Evolutionary conservation across 495 filamentous ascomycete species (phyloP).

Genomic region (Schizothecium vesticola): DNA sequence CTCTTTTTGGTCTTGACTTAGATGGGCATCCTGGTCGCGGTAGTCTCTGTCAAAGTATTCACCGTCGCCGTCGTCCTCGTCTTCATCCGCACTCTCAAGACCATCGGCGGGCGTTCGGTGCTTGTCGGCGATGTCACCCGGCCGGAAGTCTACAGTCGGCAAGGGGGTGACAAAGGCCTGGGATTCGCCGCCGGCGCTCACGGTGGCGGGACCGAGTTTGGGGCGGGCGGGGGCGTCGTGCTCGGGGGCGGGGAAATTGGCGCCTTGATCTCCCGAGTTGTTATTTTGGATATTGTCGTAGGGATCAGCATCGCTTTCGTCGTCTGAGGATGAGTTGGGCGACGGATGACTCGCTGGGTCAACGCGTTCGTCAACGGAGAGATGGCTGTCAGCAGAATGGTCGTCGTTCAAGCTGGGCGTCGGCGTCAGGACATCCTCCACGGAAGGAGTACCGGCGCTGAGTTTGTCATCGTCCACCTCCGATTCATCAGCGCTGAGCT

Average conservation of each 20-base stretch:
- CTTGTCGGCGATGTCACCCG: neutral
- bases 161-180: slow-evolving; percentile 13
- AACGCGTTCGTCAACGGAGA: neutral
- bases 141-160: slow-evolving; percentile 3
- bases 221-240: neutral
- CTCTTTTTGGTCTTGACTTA: neutral
- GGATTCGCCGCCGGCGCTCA: slow-evolving; percentile 12
- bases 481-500: neutral
- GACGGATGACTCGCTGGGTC: neutral
- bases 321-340: neutral
- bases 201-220: neutral
- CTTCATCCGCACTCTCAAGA: neutral
- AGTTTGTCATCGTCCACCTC: neutral
- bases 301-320: neutral
- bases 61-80: neutral
- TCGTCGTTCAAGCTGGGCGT: neutral
- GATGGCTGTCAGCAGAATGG: accelerated
- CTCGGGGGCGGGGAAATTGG: neutral
- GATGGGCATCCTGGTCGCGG: neutral
- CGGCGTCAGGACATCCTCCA: neutral
- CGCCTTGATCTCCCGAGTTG: neutral
- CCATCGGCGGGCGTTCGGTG: slow-evolving; percentile 4
- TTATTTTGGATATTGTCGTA: neutral
- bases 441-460: neutral
- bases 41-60: neutral